Evolutionary conservation across 768 basidiomycete genomes (phyloP).

Genomic region (Termitomyces sp.): DNA sequence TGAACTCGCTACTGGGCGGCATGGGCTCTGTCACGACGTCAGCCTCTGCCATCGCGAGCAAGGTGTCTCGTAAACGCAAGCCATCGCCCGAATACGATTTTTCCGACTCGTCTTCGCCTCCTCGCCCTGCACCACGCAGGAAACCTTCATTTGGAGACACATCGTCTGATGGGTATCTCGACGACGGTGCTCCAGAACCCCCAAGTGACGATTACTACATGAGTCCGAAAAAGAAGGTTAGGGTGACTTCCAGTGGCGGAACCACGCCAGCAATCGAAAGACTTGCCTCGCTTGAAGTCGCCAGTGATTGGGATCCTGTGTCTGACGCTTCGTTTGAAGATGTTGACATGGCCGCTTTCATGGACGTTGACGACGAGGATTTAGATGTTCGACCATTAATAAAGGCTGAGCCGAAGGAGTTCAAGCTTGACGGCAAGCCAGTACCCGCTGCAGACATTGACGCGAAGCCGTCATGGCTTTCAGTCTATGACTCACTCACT

Average conservation of each 20-base stretch:
- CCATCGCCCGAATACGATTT: conserved; percentile 48
- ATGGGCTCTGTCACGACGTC: conserved; percentile 56
- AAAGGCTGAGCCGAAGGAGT: conserved; percentile 30
- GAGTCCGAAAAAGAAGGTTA: conserved; percentile 71
- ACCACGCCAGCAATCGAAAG: conserved; percentile 58
- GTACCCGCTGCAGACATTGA: conserved; percentile 41
- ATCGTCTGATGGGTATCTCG: conserved; percentile 48
- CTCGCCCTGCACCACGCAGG: conserved; percentile 31
- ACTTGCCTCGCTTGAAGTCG: conserved; percentile 59
- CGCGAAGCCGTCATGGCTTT: conserved; percentile 62
- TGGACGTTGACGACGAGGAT: conserved; percentile 56
- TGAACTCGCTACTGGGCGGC: conserved; percentile 75
- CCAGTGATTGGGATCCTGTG: conserved; percentile 42
- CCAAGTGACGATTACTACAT: conserved; percentile 62
- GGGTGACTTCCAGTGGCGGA: conserved; percentile 36
- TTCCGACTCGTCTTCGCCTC: conserved; percentile 39
- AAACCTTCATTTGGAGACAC: conserved; percentile 34
- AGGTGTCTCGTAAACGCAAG: conserved; percentile 63
- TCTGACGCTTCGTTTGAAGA: conserved; percentile 49
- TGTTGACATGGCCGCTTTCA: conserved; percentile 61
- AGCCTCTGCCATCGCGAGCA: conserved; percentile 27
- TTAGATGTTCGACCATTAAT: conserved; percentile 35
- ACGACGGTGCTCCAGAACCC: conserved; percentile 29
- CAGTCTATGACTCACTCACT: conserved; percentile 69
- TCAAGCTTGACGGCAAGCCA: conserved; percentile 20